Base-by-base conservation (phyloP, 371 early-diverging fungal species). In the Actinomortierella wolfii region DNA sequence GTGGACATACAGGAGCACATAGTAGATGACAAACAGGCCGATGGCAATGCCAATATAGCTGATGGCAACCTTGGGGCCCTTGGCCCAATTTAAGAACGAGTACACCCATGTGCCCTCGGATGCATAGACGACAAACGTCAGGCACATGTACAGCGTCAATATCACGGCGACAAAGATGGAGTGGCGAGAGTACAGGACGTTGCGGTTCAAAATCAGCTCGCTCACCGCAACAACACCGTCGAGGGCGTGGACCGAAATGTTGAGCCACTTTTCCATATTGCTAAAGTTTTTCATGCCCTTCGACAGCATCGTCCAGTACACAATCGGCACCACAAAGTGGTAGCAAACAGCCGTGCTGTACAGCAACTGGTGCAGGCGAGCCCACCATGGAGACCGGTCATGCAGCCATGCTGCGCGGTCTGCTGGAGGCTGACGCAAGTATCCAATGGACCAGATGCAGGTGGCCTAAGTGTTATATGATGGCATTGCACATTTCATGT, bases 311-410 rank as follows among this genome's bases (percentile, higher is more conserved):
- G 75, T 54, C 86, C 86, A 86, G 56, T 70, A 86, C 17, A 86
- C 81, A 51, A 86, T 76, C 15, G 86, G 86, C n/a, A 84, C 84
- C 17, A 84, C 67, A 40, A 86, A 43, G 51, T 73, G 67, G 41
- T 43, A 73, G 24, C 54, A 57, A 41, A 73, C 40, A 17, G 66
- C 51, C 21, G 67, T 66, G 1, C 56, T 44, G 42, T 66, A 67
- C 13, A 73, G 59, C 9, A 73, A 56, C 67, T 63, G 62, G 52
- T 66, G 73, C 9, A 43, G 20, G 29, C 49, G 61, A 14, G 67
- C 73, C 62, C 66, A 66, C 73, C 67, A 66, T 13, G 66, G 59
- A 15, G 70, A 60, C 28, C 61, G 61, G 18, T 6, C n/a, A 28
- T 29, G 11, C 47, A 73, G 59, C 73, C 73, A 73, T 13, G 51